phyloP scores from a whole-genome alignment of 2,329 filamentous ascomycete genomes.

The Cladobotryum protrusum region DNA sequence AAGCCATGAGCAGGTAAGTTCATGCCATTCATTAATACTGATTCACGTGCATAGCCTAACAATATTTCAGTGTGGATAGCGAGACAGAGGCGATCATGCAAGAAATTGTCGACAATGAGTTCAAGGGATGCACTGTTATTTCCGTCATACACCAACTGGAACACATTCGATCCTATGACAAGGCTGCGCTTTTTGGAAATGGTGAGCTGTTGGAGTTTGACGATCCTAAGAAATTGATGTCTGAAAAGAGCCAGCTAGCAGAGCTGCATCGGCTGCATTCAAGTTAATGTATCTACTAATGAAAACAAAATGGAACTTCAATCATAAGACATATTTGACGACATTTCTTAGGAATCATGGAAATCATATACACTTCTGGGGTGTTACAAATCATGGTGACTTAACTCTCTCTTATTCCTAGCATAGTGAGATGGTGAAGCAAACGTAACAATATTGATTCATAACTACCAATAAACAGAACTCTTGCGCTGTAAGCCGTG shows the following conservation, averaged over 20 bases:
- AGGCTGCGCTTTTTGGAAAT: slow-evolving; percentile 52
- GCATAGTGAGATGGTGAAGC: no score
- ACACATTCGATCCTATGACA: slow-evolving; percentile 29
- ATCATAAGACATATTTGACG: no score
- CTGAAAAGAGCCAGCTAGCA: slow-evolving; percentile 15
- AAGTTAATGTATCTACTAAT: slow-evolving; percentile 1
- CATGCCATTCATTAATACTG: no score
- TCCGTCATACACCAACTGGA: slow-evolving; percentile 33
- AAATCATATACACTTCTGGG: no score
- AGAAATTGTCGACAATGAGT: slow-evolving; percentile 26
- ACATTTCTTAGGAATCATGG: no score
- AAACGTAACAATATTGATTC: no score
- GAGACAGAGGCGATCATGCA: slow-evolving; percentile 28
- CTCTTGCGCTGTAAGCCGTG: no score
- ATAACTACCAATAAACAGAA: no score
- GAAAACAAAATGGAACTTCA: no score
- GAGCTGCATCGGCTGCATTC: not conserved
- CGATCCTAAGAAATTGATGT: slow-evolving; percentile 9
- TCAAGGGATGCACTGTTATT: slow-evolving; percentile 44
- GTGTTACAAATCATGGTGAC: no score
- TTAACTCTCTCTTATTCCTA: no score
- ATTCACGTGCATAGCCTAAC: not conserved
- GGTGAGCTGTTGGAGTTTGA: slow-evolving; percentile 12
- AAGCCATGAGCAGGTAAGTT: slow-evolving; percentile 30
- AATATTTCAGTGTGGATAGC: slow-evolving; percentile 23